phyloP scores from a whole-genome alignment of 495 filamentous ascomycete species.

The Penicillium macrosclerotiorum region DNA sequence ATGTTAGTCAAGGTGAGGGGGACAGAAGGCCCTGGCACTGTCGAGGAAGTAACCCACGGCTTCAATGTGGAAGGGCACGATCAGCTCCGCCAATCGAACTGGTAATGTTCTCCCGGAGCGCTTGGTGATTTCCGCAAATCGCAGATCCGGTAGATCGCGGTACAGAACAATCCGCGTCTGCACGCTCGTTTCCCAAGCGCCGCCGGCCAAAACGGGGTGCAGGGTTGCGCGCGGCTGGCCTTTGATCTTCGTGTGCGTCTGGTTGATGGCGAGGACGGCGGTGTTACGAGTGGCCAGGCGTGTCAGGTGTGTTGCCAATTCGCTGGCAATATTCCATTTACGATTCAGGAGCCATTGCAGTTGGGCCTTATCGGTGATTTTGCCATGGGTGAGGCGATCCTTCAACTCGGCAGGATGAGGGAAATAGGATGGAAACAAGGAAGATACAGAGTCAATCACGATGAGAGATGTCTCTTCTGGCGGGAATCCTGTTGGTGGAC shows the following conservation, averaged over 20 bases:
- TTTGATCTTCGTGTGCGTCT: conserved; percentile 68
- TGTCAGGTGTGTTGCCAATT: conserved; percentile 54
- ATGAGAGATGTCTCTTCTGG: conserved; percentile 59
- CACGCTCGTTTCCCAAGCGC: conserved; percentile 68
- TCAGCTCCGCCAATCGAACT: conserved; percentile 32
- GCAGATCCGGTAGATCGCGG: conserved; percentile 50
- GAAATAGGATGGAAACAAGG: conserved; percentile 71
- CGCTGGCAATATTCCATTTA: conserved; percentile 59
- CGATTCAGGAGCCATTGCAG: conserved; percentile 58
- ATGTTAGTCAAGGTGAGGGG: neutral
- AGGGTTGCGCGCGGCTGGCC: conserved; percentile 57
- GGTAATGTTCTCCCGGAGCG: conserved; percentile 32
- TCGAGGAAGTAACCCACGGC: too few species aligned
- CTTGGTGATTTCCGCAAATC: conserved; percentile 50
- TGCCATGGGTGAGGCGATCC: conserved; percentile 26
- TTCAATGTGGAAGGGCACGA: conserved; percentile 40
- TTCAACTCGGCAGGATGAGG: conserved; percentile 48
- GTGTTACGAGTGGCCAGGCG: conserved; percentile 68
- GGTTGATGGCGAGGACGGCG: conserved; percentile 67
- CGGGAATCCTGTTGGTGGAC: conserved; percentile 58
- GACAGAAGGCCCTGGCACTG: too few species aligned
- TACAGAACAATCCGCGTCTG: conserved; percentile 68
- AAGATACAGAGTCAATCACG: conserved; percentile 75
- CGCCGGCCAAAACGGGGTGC: conserved; percentile 64
- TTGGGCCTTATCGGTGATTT: conserved; percentile 35